Conservation (phyloP, 495 filamentous ascomycete genomes). For the Aspergillus cristatus region DNA sequence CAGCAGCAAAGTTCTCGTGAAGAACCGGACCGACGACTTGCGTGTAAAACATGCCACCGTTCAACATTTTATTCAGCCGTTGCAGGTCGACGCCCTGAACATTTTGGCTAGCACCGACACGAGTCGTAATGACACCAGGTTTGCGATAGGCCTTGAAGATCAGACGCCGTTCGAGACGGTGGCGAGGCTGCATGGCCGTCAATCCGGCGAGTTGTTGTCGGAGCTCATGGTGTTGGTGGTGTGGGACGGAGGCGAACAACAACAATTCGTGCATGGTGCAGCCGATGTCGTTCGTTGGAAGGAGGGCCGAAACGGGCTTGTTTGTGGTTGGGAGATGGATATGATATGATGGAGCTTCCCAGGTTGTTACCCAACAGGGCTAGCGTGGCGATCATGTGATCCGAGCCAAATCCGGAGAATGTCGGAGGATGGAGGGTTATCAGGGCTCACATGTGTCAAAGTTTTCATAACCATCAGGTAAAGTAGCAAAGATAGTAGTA, state of each 20-base stretch:
- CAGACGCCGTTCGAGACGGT: conserved; percentile 50
- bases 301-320: too few relatives aligned
- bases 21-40: conserved; percentile 37
- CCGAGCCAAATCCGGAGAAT: too few relatives aligned
- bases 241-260: conserved; percentile 40
- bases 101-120: conserved; percentile 36
- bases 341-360: too few relatives aligned
- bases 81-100: conserved; percentile 32
- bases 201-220: conserved; percentile 59
- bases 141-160: conserved; percentile 55
- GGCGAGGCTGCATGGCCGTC: conserved; percentile 56
- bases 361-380: too few relatives aligned
- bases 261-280: conserved; percentile 37
- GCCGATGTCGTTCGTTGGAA: neutral
- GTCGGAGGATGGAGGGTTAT: too few relatives aligned
- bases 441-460: too few relatives aligned
- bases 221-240: conserved; percentile 45
- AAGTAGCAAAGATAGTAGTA: too few relatives aligned
- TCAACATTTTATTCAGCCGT: conserved; percentile 38
- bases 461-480: too few relatives aligned
- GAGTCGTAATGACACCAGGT: conserved; percentile 25
- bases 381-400: too few relatives aligned
- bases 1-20: conserved; percentile 19
- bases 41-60: conserved; percentile 42
- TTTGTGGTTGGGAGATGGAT: too few relatives aligned